These are phyloP conservation scores for Xylaria sp. DNA, from an alignment of 2,329 filamentous ascomycete species.

Conservation along the genomic window DNA sequence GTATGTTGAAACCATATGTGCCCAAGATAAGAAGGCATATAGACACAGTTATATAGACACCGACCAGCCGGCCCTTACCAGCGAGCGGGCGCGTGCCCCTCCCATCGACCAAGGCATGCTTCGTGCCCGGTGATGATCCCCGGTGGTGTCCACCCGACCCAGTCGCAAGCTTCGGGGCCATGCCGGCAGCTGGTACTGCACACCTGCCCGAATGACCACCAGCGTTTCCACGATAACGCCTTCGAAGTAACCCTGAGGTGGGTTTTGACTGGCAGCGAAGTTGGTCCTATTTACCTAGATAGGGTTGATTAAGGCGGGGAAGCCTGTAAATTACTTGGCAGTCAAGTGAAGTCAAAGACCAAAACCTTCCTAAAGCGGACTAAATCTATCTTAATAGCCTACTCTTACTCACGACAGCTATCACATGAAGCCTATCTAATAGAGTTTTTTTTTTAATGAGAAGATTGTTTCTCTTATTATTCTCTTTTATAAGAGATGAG, in stretches of 20 bases:
- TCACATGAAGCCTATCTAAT: neutral
- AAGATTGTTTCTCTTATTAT: neutral
- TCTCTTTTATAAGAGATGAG: neutral
- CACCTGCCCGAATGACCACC: slow-evolving; percentile 25
- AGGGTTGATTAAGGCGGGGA: slow-evolving; percentile 26
- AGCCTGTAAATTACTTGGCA: slow-evolving; percentile 8
- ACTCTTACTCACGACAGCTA: neutral
- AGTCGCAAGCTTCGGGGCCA: slow-evolving; percentile 24
- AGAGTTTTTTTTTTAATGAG: neutral
- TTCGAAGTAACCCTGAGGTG: slow-evolving; percentile 8
- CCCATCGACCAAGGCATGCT: neutral
- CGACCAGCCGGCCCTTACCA: neutral
- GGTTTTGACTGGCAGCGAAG: slow-evolving; percentile 3
- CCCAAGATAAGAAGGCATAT: slow-evolving; percentile 10
- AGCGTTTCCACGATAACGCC: slow-evolving; percentile 11
- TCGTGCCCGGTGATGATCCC: slow-evolving; percentile 22
- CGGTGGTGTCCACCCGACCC: slow-evolving; percentile 19
- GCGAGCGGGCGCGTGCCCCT: slow-evolving; percentile 28
- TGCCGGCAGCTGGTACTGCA: slow-evolving; percentile 22
- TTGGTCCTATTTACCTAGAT: slow-evolving; percentile 7
- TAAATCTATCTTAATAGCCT: neutral
- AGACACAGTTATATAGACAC: slow-evolving; percentile 20
- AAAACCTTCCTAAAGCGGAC: slow-evolving; percentile 19
- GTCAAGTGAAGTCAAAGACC: neutral
- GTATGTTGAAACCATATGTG: neutral